Conservation (phyloP, 352 stramenopile genomes). For the Pythium periplocum region DNA sequence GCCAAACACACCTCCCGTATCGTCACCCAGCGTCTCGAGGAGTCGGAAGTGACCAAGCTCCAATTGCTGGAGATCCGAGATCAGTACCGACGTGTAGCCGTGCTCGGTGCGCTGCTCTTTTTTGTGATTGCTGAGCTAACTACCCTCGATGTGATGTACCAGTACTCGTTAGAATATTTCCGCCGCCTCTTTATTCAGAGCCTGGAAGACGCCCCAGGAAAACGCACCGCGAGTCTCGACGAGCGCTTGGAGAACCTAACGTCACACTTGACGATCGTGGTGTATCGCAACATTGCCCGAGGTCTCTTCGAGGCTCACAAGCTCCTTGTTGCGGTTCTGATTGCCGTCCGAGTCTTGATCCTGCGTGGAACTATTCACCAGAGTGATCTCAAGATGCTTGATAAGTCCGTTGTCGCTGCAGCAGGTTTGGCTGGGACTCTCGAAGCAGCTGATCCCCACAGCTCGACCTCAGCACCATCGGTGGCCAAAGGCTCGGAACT, state of each 20-base stretch:
- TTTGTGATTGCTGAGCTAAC: constrained; percentile 61
- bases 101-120: constrained; percentile 61
- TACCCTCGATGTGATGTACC: constrained; percentile 69
- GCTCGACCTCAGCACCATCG: too few relatives aligned
- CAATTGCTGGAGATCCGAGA: constrained; percentile 61
- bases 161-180: constrained; percentile 79
- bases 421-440: too few relatives aligned
- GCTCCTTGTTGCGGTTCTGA: constrained; percentile 55
- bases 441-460: too few relatives aligned
- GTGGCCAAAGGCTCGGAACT: too few relatives aligned
- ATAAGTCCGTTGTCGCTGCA: not conserved
- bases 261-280: constrained; percentile 37
- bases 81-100: constrained; percentile 49
- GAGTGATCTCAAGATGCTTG: constrained; percentile 29
- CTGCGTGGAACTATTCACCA: constrained; percentile 29
- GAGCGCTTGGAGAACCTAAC: constrained; percentile 37
- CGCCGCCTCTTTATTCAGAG: constrained; percentile 56
- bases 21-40: constrained; percentile 42
- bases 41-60: constrained; percentile 54
- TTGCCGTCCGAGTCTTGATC: constrained; percentile 52
- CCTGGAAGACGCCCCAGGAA: constrained; percentile 28
- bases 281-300: constrained; percentile 69
- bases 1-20: constrained; percentile 65
- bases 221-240: constrained; percentile 7
- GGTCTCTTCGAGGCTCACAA: constrained; percentile 65